These are phyloP conservation scores for Pholiota adiposa DNA, from an alignment of 1,284 basidiomycete genomes.

Conservation along the genomic window DNA sequence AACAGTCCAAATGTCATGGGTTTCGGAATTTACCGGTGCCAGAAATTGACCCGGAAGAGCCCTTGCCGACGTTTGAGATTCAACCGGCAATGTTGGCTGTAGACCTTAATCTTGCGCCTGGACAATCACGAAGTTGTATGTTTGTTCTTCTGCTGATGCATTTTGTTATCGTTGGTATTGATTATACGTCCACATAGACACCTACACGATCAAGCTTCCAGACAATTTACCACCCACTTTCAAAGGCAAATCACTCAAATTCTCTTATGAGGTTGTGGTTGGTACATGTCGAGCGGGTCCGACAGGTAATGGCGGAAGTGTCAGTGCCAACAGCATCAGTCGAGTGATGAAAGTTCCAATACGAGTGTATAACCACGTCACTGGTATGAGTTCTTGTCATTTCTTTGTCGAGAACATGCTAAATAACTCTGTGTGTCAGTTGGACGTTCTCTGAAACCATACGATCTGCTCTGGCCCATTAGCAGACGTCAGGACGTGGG, in stretches of 20 bases:
- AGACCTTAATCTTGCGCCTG: conserved; percentile 77
- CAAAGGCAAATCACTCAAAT: conserved; percentile 80
- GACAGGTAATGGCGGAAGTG: conserved; percentile 27
- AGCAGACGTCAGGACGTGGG: conserved; percentile 37
- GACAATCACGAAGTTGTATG: conserved; percentile 83
- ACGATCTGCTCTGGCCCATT: conserved; percentile 76
- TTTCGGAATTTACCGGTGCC: conserved; percentile 35
- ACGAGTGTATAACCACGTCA: conserved; percentile 83
- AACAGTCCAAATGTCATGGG: conserved; percentile 25
- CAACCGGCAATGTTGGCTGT: conserved; percentile 87
- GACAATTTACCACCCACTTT: conserved; percentile 88
- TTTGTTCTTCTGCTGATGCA: conserved; percentile 22
- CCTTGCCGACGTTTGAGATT: conserved; percentile 80
- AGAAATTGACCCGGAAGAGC: conserved; percentile 64
- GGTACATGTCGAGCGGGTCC: conserved; percentile 77
- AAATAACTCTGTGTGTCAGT: conserved; percentile 41
- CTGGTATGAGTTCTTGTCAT: conserved; percentile 50
- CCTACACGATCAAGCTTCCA: conserved; percentile 78
- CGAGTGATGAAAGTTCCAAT: conserved; percentile 89
- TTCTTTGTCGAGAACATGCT: neutral
- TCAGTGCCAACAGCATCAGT: conserved; percentile 61
- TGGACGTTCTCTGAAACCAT: conserved; percentile 53
- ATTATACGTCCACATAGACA: conserved; percentile 52
- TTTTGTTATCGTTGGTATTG: conserved; percentile 5
- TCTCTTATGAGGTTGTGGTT: conserved; percentile 88